Conservation (phyloP, 306 rosid species). For the Glycine soja region DNA sequence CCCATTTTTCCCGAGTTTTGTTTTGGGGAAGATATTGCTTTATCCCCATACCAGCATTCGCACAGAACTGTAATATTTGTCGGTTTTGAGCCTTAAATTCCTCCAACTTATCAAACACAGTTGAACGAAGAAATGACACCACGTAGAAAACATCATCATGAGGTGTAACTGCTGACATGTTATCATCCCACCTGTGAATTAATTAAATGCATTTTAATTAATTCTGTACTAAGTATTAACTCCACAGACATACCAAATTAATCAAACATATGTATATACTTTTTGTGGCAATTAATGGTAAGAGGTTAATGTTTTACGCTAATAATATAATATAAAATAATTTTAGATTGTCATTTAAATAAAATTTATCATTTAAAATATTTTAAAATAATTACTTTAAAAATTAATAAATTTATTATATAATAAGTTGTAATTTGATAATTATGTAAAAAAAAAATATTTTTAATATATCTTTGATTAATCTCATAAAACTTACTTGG, state of each 20-base stretch:
- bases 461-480: background rate
- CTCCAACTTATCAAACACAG: constrained; percentile 42
- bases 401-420: no score
- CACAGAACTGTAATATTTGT: constrained; percentile 60
- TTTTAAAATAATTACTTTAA: no score
- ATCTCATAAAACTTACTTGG: constrained; percentile 56
- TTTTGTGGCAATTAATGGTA: background rate
- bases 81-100: constrained; percentile 53
- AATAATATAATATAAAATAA: no score
- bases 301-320: no score
- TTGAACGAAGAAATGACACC: constrained; percentile 57
- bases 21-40: constrained; percentile 72
- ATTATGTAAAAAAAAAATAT: no score
- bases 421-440: no score
- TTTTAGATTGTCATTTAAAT: no score
- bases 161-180: constrained; percentile 74
- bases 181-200: constrained; percentile 72
- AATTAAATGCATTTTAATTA: background rate
- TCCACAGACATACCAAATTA: background rate
- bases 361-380: no score
- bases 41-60: constrained; percentile 48
- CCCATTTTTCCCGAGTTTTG: constrained; percentile 61
- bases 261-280: background rate
- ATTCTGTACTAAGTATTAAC: no score
- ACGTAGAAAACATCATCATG: constrained; percentile 71